phyloP scores from a whole-genome alignment of 2,329 filamentous ascomycete genomes.

The Paradendryphiella salina region DNA sequence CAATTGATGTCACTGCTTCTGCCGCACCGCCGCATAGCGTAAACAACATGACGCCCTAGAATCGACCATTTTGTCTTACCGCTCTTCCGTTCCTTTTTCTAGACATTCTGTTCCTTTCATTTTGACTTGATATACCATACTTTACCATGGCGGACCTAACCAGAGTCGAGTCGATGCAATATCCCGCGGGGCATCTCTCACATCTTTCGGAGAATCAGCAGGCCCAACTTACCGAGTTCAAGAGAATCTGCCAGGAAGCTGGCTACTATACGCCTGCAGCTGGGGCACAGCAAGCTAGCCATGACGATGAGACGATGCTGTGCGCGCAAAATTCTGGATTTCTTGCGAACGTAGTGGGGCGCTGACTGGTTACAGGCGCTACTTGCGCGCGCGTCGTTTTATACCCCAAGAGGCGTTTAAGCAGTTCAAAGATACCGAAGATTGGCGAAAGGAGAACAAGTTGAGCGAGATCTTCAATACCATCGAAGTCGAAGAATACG shows the following conservation, averaged over 20 bases:
- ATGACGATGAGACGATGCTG: constrained; percentile 75
- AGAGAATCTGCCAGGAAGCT: constrained; percentile 65
- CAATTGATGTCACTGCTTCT: constrained; percentile 31
- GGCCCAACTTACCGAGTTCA: constrained; percentile 71
- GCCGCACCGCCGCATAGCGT: constrained; percentile 31
- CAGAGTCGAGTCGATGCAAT: constrained; percentile 54
- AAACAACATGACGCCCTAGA: constrained; percentile 32
- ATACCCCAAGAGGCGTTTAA: constrained; percentile 73
- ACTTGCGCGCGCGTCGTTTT: constrained; percentile 82
- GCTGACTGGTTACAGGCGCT: constrained; percentile 64
- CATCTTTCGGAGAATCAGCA: constrained; percentile 73
- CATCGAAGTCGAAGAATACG: constrained; percentile 83
- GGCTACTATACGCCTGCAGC: constrained; percentile 62
- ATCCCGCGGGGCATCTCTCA: constrained; percentile 77
- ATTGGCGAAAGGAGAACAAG: constrained; percentile 80
- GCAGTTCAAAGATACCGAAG: constrained; percentile 87
- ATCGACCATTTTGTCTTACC: constrained; percentile 16
- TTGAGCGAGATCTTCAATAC: constrained; percentile 80
- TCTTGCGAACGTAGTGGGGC: constrained; percentile 19
- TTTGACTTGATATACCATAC: constrained; percentile 1
- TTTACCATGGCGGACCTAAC: constrained; percentile 41
- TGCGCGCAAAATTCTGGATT: constrained; percentile 47
- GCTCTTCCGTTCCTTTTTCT: constrained; percentile 9
- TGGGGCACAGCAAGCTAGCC: constrained; percentile 54
- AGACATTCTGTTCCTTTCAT: constrained; percentile 1